Conservation (phyloP, 176 grass and related monocot species). For the Ensete glaucum region DNA sequence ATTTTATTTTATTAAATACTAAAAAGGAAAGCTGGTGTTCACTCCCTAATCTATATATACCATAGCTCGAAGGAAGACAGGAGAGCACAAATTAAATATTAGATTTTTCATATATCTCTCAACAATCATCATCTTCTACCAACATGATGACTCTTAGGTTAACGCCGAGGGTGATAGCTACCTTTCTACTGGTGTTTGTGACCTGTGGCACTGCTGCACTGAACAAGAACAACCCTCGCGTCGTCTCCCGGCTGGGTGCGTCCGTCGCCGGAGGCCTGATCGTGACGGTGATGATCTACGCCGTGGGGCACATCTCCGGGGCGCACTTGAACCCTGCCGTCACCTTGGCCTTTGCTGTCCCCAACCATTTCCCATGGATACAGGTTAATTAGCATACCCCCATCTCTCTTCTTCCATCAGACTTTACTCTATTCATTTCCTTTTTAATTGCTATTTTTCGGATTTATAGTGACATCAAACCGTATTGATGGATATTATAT, state of each 20-base stretch:
- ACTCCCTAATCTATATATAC: too few species aligned
- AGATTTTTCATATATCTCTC: too few species aligned
- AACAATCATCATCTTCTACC: too few species aligned
- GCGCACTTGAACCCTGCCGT: constrained; percentile 99
- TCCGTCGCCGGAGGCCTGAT: constrained; percentile 87
- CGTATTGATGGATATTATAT: too few species aligned
- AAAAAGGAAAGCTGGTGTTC: too few species aligned
- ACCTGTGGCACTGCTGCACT: constrained; percentile 62
- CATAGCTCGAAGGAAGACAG: too few species aligned
- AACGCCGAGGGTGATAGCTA: constrained; percentile 67
- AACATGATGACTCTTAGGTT: constrained; percentile 28
- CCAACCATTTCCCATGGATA: constrained; percentile 86
- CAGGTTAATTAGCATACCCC: constrained; percentile 26
- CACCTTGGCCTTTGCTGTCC: constrained; percentile 78
- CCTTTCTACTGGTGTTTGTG: constrained; percentile 93
- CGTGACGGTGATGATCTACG: constrained; percentile 94
- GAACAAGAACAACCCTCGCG: constrained; percentile 22
- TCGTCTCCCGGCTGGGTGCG: constrained; percentile 80
- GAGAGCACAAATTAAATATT: too few species aligned
- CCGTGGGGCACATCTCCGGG: constrained; percentile 90
- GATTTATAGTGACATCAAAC: too few species aligned
- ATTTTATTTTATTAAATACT: too few species aligned
- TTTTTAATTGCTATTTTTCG: too few species aligned
- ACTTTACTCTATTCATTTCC: too few species aligned
- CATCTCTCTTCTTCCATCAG: too few species aligned